Percentiles rank a stretch among this genome's conserved stretches.
Conservation (phyloP, 2,329 filamentous ascomycete species). For the Trichoderma citrinoviride region DNA sequence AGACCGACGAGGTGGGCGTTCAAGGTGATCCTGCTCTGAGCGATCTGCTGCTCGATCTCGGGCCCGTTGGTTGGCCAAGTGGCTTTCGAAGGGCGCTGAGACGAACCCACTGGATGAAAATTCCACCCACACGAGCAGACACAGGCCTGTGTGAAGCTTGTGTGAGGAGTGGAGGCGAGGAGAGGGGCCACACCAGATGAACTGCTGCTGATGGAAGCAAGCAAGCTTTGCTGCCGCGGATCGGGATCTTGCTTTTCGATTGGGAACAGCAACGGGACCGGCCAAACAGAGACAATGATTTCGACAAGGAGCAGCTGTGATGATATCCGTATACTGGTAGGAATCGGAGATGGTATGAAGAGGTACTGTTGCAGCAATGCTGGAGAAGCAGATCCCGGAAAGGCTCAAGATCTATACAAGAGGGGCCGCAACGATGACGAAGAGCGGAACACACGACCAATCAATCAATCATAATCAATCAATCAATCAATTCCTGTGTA, state of each 20-base stretch:
- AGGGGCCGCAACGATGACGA: neutral
- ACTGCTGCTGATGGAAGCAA: neutral
- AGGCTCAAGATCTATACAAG: constrained; percentile 8
- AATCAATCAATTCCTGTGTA: constrained; percentile 18
- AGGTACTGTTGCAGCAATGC: constrained; percentile 12
- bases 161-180: neutral
- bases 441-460: constrained; percentile 14
- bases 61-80: constrained; percentile 18
- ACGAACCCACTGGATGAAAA: constrained; percentile 26
- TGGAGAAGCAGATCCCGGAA: constrained; percentile 17
- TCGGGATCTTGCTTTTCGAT: neutral
- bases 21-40: constrained; percentile 16
- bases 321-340: constrained; percentile 8
- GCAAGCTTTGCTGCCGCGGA: neutral
- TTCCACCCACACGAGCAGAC: constrained; percentile 5
- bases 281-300: neutral
- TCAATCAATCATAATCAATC: constrained; percentile 20
- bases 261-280: neutral
- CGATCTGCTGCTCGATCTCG: constrained; percentile 22
- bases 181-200: neutral
- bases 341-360: neutral
- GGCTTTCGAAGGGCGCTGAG: constrained; percentile 27
- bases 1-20: constrained; percentile 16
- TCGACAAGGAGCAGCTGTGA: neutral
- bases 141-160: neutral